phyloP scores from a whole-genome alignment of 345 rosid species.

The Anacardium occidentale region DNA sequence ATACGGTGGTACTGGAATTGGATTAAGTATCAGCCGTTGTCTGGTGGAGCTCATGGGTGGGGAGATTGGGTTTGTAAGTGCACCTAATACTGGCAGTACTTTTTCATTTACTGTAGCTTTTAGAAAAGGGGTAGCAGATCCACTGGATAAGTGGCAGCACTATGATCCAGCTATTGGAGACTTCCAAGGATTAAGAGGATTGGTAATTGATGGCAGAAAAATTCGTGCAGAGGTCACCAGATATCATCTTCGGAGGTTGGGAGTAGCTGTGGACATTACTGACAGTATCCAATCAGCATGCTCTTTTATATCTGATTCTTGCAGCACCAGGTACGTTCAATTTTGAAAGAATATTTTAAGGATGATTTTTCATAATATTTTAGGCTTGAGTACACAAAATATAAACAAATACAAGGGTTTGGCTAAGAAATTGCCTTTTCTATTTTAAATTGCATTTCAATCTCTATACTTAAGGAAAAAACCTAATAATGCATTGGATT shows the following conservation, averaged over 20 bases:
- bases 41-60: conserved; percentile 94
- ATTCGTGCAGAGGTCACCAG: conserved; percentile 76
- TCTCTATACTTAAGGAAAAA: neutral
- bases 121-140: conserved; percentile 43
- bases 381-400: neutral
- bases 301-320: conserved; percentile 33
- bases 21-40: conserved; percentile 86
- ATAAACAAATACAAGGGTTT: neutral
- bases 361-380: neutral
- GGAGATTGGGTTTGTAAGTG: conserved; percentile 87
- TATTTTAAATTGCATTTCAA: neutral
- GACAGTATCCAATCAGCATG: conserved; percentile 46
- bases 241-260: conserved; percentile 75
- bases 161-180: conserved; percentile 46
- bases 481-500: neutral
- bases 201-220: conserved; percentile 69
- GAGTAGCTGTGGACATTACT: conserved; percentile 47
- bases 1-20: conserved; percentile 96
- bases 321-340: conserved; percentile 39
- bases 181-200: conserved; percentile 59
- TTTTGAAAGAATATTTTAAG: neutral
- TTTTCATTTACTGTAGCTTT: conserved; percentile 81
- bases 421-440: neutral
- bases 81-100: conserved; percentile 70
- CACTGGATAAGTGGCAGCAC: conserved; percentile 45